Evolutionary conservation across 1,284 basidiomycete genomes (phyloP), one percentile per base, ranked within the genome.

Genomic region (Ustilago esculenta): DNA sequence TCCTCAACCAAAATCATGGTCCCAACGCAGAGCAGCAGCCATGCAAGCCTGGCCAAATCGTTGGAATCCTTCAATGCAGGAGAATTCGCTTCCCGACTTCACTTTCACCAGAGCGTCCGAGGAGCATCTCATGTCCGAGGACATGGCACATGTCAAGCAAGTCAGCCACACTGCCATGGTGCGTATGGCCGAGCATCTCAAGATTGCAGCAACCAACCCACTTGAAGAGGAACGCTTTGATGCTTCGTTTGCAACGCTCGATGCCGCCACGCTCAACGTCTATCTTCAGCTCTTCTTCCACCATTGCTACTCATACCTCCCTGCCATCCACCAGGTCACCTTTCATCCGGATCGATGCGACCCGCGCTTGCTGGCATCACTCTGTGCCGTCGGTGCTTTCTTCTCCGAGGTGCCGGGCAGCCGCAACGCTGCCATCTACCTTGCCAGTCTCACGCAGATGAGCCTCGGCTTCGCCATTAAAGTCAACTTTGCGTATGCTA

Each of bases 241-340:
- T 20, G 41, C 34, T n/a, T 11, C 47, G 15, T 50, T 57, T 29
- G 47, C 40, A 17, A 45, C 55, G n/a, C 39, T 67, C 57, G 45
- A 47, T 25, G 47, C 47, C 5, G 33, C 33, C 10, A 49, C 51
- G 4, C 40, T 61, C 24, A 61, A 68, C 42, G 15, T 64, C 34
- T 50, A 65, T 17, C 50, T 58, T 1, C 57, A 63, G 37, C 55
- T 72, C 45, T 68, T 51, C 17, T 69, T 68, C 29, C 37, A 54
- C 23, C 47, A 59, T 25, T 70, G 56, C 42, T 47, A 65, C n/a
- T 49, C 42, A 3, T 40, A 27, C 27, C 30, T 49, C n/a, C 66
- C 66, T 23, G 43, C 63, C 21, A 44, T 70, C 15, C 66, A 65
- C 27, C 50, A 48, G 32, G 24, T 30, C 39, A 70, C 59, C n/a